A percentile compares a stretch with the other conserved stretches of the same genome.
Evolutionary conservation across 345 rosid genomes (phyloP).

Genomic region (Erysimum cheiranthoides): DNA sequence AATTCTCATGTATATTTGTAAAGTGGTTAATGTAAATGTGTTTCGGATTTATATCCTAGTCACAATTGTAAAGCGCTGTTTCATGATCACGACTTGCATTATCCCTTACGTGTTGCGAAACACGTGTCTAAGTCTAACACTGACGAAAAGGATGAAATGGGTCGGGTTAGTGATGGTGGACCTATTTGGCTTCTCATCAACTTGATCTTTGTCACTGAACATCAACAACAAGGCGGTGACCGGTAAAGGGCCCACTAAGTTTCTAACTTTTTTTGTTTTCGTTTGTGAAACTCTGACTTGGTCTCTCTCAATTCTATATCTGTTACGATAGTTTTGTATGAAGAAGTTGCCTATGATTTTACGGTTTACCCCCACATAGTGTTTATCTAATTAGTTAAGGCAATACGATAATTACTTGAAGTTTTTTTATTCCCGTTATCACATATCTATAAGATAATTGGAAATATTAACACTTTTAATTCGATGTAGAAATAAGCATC

Average conservation of each 20-base stretch:
- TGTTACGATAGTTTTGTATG: slow-evolving; percentile 6
- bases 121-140: slow-evolving; percentile 25
- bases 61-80: slow-evolving; percentile 33
- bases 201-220: slow-evolving; percentile 20
- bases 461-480: background rate
- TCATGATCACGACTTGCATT: slow-evolving; percentile 27
- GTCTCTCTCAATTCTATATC: background rate
- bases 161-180: slow-evolving; percentile 29
- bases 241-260: background rate
- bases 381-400: slow-evolving; percentile 7
- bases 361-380: background rate
- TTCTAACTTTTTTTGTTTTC: background rate
- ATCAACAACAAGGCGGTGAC: slow-evolving; percentile 20
- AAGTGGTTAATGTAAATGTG: slow-evolving; percentile 18
- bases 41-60: slow-evolving; percentile 13
- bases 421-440: too few relatives aligned
- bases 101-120: slow-evolving; percentile 32
- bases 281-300: slow-evolving; percentile 30
- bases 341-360: background rate
- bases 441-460: background rate
- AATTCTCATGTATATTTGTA: background rate
- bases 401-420: background rate
- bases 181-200: slow-evolving; percentile 32
- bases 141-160: slow-evolving; percentile 8
- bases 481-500: background rate